Evolutionary conservation across 305 asterid genomes (phyloP), one percentile per base, ranked within the genome.

Genomic region (Fraxinus albicans): DNA sequence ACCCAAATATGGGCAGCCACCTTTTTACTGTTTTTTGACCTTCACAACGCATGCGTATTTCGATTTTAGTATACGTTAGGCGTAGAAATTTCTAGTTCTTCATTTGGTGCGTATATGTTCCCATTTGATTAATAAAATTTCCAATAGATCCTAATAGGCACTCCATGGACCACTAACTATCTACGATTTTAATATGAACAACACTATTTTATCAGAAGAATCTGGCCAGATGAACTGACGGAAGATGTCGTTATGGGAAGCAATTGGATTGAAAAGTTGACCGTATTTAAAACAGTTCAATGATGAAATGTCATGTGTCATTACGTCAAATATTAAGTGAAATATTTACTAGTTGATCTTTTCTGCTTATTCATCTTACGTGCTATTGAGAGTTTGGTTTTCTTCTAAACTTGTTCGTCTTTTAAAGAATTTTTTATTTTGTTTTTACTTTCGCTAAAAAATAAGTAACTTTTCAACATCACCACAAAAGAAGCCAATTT

Each of bases 1-100:
- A 92, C 94, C 91, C 79, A 87, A 89, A 13, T 5, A 31, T 31
- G 12, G 58, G 82, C 83, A 78, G 83, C 84, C 79, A 76, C 81
- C 70, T 73, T 35, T 76, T 82, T 44, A 55, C 55, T 65, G 79
- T 88, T 67, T 84, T 79, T 87, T 81, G 89, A 79, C 89, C 87
- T 63, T 60, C 47, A 7, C 77, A 47, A 77, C 40, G 88, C 86
- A 84, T 79, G 86, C 84, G 78, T 83, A 86, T 79, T 84, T 84
- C 75, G 70, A 75, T 44, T 73, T 10, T 53, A 75, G 82, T 38
- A 79, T 44, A 85, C 84, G 86, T 86, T 86, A 86, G 89, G 89
- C 77, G 65, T 83, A 79, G 86, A 87, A 86, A 80, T 84, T 80
- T 84, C 77, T 73, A 80, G 77, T 78, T 42, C 53, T 42, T 81